A percentile compares a stretch with the other conserved stretches of the same genome.
These are phyloP conservation scores for Sedum album DNA, from an alignment of 164 flowering plant genomes.

Conservation along the genomic window DNA sequence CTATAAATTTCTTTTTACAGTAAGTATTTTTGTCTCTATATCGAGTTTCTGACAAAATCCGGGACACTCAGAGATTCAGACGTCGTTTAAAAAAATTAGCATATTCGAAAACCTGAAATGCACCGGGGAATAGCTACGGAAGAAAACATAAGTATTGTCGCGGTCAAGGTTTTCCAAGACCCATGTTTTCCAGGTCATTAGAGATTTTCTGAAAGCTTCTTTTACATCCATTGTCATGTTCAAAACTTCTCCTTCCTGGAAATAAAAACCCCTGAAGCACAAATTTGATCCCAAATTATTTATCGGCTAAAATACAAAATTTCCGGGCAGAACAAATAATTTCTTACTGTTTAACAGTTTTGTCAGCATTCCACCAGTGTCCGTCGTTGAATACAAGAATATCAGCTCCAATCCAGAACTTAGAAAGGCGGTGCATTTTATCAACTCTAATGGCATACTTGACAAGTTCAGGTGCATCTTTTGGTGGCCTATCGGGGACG, in stretches of 20 bases:
- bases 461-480: slow-evolving; percentile 30
- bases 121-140: slow-evolving; percentile 13
- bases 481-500: slow-evolving; percentile 37
- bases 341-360: slow-evolving; percentile 10
- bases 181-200: slow-evolving; percentile 12
- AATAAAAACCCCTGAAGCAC: slow-evolving; percentile 9
- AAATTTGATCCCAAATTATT: background rate
- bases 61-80: no score
- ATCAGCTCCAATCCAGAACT: slow-evolving; percentile 60
- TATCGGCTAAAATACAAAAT: background rate
- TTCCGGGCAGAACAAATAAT: background rate
- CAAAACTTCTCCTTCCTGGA: slow-evolving; percentile 13
- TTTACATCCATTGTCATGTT: slow-evolving; percentile 11
- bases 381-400: slow-evolving; percentile 72
- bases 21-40: no score
- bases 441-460: slow-evolving; percentile 40
- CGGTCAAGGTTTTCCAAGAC: background rate
- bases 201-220: slow-evolving; percentile 10
- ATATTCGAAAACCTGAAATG: slow-evolving; percentile 15
- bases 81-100: no score
- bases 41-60: no score
- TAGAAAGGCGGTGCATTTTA: slow-evolving; percentile 46
- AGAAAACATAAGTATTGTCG: background rate
- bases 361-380: slow-evolving; percentile 39
- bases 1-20: no score